Percentiles rank a stretch among this genome's conserved stretches.
Conservation (phyloP, 176 grass and related monocot genomes). For the Pontederia paniculata region DNA sequence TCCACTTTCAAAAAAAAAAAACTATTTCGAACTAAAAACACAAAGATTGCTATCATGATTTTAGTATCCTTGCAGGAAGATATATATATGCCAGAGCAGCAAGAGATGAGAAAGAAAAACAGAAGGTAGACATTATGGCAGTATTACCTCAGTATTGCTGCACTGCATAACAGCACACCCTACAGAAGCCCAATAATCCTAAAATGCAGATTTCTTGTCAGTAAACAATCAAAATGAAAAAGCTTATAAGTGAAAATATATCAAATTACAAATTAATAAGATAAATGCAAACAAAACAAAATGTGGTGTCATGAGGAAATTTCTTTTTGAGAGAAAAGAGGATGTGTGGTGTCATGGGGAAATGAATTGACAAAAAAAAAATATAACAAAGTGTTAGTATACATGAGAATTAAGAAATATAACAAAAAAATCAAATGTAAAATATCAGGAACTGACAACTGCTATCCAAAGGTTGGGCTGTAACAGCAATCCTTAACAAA, state of each 20-base stretch:
- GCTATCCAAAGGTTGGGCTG: too few species aligned
- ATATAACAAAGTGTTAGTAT: too few species aligned
- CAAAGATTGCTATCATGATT: too few species aligned
- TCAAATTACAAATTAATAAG: not conserved
- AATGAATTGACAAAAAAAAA: not conserved
- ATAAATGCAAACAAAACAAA: too few species aligned
- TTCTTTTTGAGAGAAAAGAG: too few species aligned
- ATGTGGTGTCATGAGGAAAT: not conserved
- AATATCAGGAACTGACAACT: not conserved
- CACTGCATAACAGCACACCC: slow-evolving; percentile 95
- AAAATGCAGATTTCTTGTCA: not conserved
- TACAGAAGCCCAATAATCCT: slow-evolving; percentile 96
- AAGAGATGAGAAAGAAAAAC: not conserved
- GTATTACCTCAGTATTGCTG: slow-evolving; percentile 77
- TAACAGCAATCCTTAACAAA: too few species aligned
- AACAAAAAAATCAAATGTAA: not conserved
- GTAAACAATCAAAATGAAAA: not conserved
- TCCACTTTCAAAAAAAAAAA: too few species aligned
- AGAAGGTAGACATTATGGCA: not conserved
- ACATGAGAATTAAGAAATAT: not conserved
- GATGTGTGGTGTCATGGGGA: not conserved
- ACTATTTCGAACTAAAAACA: too few species aligned
- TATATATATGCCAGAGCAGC: not conserved
- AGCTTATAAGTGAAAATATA: not conserved
- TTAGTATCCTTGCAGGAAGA: not conserved